Evolutionary conservation across 768 basidiomycete genomes (phyloP).

Genomic region (Lactarius psammicola): DNA sequence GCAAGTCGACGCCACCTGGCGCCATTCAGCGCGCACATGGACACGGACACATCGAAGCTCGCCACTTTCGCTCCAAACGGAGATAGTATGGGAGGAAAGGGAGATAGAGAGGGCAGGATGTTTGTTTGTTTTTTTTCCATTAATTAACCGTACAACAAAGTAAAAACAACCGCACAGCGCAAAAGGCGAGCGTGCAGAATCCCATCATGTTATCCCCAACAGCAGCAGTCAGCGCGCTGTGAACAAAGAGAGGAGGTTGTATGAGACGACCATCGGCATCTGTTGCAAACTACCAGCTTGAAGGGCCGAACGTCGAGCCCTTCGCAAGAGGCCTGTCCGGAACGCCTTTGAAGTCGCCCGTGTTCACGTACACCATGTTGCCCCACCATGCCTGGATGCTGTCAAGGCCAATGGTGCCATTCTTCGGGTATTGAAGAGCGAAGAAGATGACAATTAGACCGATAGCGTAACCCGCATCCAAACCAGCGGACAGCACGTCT

Average conservation of each 20-base stretch:
- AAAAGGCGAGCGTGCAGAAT: neutral
- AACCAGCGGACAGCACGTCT: conserved; percentile 68
- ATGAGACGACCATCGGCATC: neutral
- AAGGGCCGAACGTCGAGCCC: conserved; percentile 24
- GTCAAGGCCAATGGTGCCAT: conserved; percentile 56
- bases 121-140: neutral
- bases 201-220: neutral
- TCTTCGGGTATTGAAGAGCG: conserved; percentile 58
- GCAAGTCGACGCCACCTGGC: neutral
- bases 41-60: neutral
- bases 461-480: conserved; percentile 69
- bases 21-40: neutral
- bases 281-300: conserved; percentile 10
- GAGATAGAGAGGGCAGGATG: neutral
- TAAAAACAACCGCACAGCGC: neutral
- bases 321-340: conserved; percentile 21
- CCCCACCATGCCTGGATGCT: conserved; percentile 71
- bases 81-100: neutral
- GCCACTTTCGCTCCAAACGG: neutral
- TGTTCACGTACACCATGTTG: conserved; percentile 44
- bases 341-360: conserved; percentile 34
- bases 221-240: too few relatives aligned
- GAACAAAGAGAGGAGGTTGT: neutral
- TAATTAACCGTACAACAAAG: conserved; percentile 2
- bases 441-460: conserved; percentile 58